Evolutionary conservation across 2,329 filamentous ascomycete species (phyloP).

Genomic region (Colletotrichum falcatum): DNA sequence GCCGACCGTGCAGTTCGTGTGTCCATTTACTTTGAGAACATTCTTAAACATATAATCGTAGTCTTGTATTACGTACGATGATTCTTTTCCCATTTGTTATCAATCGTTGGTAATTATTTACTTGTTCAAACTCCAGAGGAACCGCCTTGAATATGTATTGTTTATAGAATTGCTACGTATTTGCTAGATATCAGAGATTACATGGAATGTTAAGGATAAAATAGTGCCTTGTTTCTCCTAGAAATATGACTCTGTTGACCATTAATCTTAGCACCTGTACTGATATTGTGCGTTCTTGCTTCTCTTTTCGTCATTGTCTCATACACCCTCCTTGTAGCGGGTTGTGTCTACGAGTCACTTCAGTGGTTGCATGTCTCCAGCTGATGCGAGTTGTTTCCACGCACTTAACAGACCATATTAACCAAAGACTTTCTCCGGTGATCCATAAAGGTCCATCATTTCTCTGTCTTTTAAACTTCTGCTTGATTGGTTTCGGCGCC

Average conservation of each 20-base stretch:
- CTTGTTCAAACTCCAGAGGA: too few species aligned
- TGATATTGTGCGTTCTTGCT: neutral
- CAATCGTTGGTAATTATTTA: too few species aligned
- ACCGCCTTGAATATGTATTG: too few species aligned
- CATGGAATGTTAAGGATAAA: neutral
- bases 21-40: neutral
- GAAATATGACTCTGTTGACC: neutral
- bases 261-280: neutral
- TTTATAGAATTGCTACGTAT: too few species aligned
- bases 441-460: neutral
- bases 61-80: too few species aligned
- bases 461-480: neutral
- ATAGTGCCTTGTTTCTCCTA: neutral
- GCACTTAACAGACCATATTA: too few species aligned
- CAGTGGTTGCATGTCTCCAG: neutral
- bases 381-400: neutral
- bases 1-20: neutral
- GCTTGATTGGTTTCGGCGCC: too few species aligned
- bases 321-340: neutral
- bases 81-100: too few species aligned
- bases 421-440: rapidly evolving
- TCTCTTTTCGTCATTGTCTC: neutral
- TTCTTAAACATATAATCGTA: too few species aligned
- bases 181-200: too few species aligned
- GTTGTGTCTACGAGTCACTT: rapidly evolving